These are phyloP conservation scores for Ceratobasidium sp. DNA, from an alignment of 1,284 basidiomycete species.

Conservation along the genomic window DNA sequence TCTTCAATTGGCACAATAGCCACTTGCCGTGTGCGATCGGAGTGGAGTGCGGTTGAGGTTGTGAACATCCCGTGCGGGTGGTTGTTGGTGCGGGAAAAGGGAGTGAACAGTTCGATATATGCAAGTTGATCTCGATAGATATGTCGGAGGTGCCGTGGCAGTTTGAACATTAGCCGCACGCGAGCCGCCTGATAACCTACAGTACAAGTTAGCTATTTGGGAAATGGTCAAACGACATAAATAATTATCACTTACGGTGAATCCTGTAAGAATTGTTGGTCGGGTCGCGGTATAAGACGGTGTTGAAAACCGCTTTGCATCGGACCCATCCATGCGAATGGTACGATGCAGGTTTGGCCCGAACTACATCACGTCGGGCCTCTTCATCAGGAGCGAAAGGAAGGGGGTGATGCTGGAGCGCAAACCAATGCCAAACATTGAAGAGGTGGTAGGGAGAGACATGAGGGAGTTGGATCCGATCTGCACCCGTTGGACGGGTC, in stretches of 20 bases:
- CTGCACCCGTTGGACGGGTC: no score
- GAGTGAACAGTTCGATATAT: conserved; percentile 36
- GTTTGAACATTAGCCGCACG: conserved; percentile 14
- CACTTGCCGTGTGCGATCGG: background rate
- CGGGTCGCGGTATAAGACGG: no score
- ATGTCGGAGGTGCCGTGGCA: background rate
- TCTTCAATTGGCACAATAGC: conserved; percentile 14
- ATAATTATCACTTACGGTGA: background rate
- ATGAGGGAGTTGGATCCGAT: no score
- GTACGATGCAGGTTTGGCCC: background rate
- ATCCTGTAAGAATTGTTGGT: background rate
- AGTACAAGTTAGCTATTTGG: background rate
- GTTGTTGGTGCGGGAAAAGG: background rate
- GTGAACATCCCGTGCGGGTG: background rate
- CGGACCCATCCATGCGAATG: no score
- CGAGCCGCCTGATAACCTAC: conserved; percentile 28
- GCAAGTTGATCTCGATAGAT: background rate
- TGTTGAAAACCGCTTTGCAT: no score
- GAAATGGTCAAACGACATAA: no score
- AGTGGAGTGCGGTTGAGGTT: background rate
- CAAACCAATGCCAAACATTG: conserved; percentile 30
- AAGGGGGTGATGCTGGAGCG: conserved; percentile 7
- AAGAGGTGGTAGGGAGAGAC: background rate
- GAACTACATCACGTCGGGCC: conserved; percentile 18
- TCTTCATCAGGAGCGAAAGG: conserved; percentile 27